Conservation (phyloP, 345 rosid species). For the Salix dunnii region DNA sequence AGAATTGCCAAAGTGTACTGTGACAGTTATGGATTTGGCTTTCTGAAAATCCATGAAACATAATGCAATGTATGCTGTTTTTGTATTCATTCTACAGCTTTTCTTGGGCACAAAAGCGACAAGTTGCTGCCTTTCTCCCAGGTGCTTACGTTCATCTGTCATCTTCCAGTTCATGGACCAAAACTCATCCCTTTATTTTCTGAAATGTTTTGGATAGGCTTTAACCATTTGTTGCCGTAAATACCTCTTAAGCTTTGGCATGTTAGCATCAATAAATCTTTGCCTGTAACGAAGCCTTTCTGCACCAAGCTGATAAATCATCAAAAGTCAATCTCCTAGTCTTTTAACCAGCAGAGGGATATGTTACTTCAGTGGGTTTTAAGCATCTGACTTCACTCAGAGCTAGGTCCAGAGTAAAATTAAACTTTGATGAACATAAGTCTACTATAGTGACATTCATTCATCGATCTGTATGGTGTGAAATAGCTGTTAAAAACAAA, state of each 20-base stretch:
- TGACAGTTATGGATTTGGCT: no score
- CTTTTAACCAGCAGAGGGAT: neutral
- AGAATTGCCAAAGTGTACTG: no score
- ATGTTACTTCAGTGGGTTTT: no score
- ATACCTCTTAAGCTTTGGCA: neutral
- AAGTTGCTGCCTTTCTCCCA: conserved; percentile 43
- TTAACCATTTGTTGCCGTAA: neutral
- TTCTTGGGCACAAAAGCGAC: conserved; percentile 59
- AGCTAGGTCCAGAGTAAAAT: neutral
- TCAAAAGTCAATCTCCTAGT: neutral
- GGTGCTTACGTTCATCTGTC: conserved; percentile 18
- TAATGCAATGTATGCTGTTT: no score
- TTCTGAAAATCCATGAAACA: no score
- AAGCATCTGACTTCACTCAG: no score
- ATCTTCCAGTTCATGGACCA: neutral
- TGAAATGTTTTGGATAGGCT: no score
- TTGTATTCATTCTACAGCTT: conserved; percentile 27
- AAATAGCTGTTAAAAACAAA: neutral
- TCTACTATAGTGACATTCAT: neutral
- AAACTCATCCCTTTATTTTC: neutral
- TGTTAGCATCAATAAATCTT: neutral
- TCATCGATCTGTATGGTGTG: neutral
- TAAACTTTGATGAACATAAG: neutral
- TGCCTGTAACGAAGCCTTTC: neutral
- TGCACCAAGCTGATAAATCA: neutral